phyloP scores from a whole-genome alignment of 352 stramenopile species.

The Elongisporangium prolatum region DNA sequence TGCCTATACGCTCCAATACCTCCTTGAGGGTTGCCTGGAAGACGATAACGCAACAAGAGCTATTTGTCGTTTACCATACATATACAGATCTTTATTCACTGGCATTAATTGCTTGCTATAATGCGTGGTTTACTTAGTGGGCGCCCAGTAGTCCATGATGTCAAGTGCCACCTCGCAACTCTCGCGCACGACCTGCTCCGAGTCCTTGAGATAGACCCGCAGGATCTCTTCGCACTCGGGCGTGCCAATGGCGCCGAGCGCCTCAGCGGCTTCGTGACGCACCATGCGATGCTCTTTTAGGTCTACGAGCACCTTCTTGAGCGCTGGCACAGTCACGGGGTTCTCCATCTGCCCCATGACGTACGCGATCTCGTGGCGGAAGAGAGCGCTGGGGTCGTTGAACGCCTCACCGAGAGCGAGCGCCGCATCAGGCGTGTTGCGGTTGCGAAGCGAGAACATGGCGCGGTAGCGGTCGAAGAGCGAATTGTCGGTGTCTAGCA shows the following conservation, averaged over 20 bases:
- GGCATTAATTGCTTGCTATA: background rate
- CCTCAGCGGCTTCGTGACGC: constrained; percentile 96
- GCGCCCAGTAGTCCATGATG: constrained; percentile 95
- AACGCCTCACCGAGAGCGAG: constrained; percentile 74
- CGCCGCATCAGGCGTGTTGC: constrained; percentile 87
- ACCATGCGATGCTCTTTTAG: constrained; percentile 95
- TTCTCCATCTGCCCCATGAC: constrained; percentile 94
- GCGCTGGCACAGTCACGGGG: constrained; percentile 73
- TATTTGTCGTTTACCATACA: background rate
- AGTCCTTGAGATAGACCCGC: constrained; percentile 55
- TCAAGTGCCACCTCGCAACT: constrained; percentile 96
- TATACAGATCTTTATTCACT: background rate
- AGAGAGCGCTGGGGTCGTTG: constrained; percentile 74
- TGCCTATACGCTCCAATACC: no score
- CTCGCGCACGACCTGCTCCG: constrained; percentile 90
- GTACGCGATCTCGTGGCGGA: constrained; percentile 91
- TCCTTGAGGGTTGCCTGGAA: no score
- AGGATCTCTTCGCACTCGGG: constrained; percentile 91
- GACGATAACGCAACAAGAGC: background rate
- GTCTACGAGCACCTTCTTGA: constrained; percentile 89
- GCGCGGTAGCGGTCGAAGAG: constrained; percentile 95
- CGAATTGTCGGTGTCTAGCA: constrained; percentile 80
- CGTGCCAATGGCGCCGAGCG: constrained; percentile 94
- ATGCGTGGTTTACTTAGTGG: constrained; percentile 28
- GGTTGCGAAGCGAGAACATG: constrained; percentile 98